phyloP scores from a whole-genome alignment of 2,329 filamentous ascomycete genomes.

The Phialophora verrucosa region DNA sequence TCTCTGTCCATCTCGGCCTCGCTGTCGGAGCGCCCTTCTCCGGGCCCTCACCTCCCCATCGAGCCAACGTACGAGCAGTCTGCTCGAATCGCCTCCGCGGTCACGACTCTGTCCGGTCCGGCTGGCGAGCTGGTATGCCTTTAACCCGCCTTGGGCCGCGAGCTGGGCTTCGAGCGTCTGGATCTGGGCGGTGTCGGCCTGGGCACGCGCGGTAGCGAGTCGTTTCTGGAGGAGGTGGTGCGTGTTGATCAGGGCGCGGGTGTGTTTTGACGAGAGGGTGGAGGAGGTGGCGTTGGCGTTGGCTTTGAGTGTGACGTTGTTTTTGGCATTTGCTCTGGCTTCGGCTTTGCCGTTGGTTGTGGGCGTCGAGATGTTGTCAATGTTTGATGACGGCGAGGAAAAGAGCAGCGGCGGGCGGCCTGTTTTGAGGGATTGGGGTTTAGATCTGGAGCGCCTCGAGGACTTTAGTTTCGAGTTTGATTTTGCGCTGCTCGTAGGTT shows the following conservation, averaged over 20 bases:
- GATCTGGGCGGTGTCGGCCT: constrained; percentile 50
- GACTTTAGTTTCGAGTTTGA: neutral
- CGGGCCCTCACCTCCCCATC: constrained; percentile 29
- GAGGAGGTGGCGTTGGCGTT: neutral
- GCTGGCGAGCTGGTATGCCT: constrained; percentile 67
- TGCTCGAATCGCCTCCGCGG: constrained; percentile 68
- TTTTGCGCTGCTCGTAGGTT: neutral
- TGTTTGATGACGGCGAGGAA: constrained; percentile 4
- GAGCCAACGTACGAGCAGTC: constrained; percentile 65
- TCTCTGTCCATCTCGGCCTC: neutral
- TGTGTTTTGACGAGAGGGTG: constrained; percentile 59
- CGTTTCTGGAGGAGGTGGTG: constrained; percentile 67
- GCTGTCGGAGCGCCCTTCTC: neutral
- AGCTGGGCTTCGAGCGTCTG: constrained; percentile 57
- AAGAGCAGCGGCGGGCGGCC: constrained; percentile 32
- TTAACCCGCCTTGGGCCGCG: constrained; percentile 62
- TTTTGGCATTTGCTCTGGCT: neutral
- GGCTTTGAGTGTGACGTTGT: too few species aligned
- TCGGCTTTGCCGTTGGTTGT: neutral
- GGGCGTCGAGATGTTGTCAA: neutral
- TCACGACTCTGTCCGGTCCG: constrained; percentile 65
- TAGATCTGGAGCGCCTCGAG: constrained; percentile 9
- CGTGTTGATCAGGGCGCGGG: constrained; percentile 62
- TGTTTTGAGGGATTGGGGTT: constrained; percentile 23
- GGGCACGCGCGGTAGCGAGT: constrained; percentile 58